phyloP scores from a whole-genome alignment of 2,329 filamentous ascomycete genomes.

The Mariannaea elegans region DNA sequence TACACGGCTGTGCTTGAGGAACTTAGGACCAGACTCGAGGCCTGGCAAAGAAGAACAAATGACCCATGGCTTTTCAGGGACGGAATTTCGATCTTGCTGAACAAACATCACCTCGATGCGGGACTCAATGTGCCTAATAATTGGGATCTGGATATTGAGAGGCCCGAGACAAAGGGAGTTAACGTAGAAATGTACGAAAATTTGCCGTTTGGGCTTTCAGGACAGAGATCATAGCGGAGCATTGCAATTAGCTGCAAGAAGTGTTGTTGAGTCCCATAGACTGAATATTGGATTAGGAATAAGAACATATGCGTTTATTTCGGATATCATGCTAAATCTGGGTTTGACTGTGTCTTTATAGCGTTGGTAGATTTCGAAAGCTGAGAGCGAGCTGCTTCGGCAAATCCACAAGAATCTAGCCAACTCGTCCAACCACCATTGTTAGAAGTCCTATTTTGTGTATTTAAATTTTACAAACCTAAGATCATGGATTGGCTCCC shows the following conservation, averaged over 20 bases:
- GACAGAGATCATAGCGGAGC: background rate
- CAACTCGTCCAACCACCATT: too few relatives aligned
- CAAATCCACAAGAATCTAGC: too few relatives aligned
- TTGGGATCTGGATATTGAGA: conserved; percentile 10
- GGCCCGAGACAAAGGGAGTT: background rate
- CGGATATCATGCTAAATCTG: too few relatives aligned
- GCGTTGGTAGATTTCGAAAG: too few relatives aligned
- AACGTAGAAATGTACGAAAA: background rate
- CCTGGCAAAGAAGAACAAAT: conserved; percentile 11
- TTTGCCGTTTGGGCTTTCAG: conserved; percentile 3
- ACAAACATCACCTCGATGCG: conserved; percentile 14
- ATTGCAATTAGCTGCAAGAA: background rate
- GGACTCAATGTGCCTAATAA: background rate
- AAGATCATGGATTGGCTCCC: too few relatives aligned
- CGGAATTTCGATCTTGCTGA: conserved; percentile 9
- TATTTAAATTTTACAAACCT: too few relatives aligned
- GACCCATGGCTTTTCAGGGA: conserved; percentile 12
- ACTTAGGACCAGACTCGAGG: background rate
- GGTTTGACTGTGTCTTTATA: too few relatives aligned
- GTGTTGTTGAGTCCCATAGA: too few relatives aligned
- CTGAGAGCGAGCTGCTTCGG: too few relatives aligned
- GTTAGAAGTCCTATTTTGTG: too few relatives aligned
- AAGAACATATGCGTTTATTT: too few relatives aligned
- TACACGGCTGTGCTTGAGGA: background rate
- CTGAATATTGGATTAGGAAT: too few relatives aligned